Evolutionary conservation across 2,329 filamentous ascomycete genomes (phyloP).

Genomic region (Cryphonectria parasitica): DNA sequence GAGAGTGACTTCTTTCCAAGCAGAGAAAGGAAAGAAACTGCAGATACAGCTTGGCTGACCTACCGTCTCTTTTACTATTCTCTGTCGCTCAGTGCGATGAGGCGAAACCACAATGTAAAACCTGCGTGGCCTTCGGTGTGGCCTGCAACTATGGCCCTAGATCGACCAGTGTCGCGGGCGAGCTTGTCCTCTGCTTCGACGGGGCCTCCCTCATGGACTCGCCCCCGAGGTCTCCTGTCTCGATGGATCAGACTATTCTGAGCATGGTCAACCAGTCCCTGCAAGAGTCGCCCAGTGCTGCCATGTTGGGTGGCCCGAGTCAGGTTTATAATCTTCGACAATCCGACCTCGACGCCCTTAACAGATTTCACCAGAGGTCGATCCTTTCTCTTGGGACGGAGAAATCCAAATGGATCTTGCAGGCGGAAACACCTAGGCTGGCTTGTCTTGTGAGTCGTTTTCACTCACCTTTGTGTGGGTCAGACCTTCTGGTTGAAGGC

Average conservation of each 20-base stretch:
- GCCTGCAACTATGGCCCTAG: conserved; percentile 50
- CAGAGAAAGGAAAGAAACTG: not conserved
- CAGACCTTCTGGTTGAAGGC: not conserved
- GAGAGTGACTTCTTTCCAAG: conserved; percentile 29
- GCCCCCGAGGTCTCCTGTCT: conserved; percentile 30
- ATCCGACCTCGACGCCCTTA: conserved; percentile 41
- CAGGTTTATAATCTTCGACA: conserved; percentile 40
- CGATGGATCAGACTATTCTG: conserved; percentile 30
- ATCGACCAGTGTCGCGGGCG: conserved; percentile 26
- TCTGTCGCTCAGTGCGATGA: conserved; percentile 58
- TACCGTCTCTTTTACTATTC: not conserved
- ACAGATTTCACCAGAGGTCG: conserved; percentile 48
- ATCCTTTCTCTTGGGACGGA: conserved; percentile 45
- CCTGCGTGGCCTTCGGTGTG: conserved; percentile 52
- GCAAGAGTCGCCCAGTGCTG: conserved; percentile 25
- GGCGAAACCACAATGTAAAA: conserved; percentile 50
- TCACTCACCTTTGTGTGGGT: not conserved
- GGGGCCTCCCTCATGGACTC: conserved; percentile 32
- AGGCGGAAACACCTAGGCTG: conserved; percentile 42
- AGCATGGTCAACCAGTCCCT: conserved; percentile 32
- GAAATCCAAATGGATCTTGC: conserved; percentile 39
- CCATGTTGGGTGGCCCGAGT: conserved; percentile 29
- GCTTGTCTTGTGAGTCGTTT: conserved; percentile 42
- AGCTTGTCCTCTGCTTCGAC: conserved; percentile 40
- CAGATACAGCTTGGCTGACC: conserved; percentile 8